phyloP scores from a whole-genome alignment of 352 stramenopile species.

The Halophytophthora batemanensis region DNA sequence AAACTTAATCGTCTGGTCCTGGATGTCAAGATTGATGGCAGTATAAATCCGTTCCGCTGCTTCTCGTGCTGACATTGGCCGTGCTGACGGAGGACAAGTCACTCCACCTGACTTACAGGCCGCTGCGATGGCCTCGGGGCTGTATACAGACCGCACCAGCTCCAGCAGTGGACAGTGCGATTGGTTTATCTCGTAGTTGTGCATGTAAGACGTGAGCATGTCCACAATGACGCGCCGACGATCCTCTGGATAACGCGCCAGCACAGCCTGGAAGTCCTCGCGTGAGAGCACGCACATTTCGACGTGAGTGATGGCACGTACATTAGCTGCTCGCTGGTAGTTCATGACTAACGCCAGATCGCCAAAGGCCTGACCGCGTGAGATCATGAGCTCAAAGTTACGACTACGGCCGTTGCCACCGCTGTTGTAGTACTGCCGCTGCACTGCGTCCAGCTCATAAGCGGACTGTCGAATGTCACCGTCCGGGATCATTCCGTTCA shows the following conservation, averaged over 20 bases:
- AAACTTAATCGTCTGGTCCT: slow-evolving; percentile 26
- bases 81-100: background rate
- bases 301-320: slow-evolving; percentile 44
- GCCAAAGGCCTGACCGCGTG: slow-evolving; percentile 38
- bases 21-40: slow-evolving; percentile 21
- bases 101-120: slow-evolving; percentile 12
- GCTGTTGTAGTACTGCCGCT: slow-evolving; percentile 14
- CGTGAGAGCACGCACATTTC: slow-evolving; percentile 50
- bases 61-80: slow-evolving; percentile 12
- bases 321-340: slow-evolving; percentile 38
- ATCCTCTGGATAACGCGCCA: slow-evolving; percentile 33
- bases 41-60: slow-evolving; percentile 25
- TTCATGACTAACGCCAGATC: slow-evolving; percentile 58
- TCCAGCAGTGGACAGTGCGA: slow-evolving; percentile 24
- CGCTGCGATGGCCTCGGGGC: slow-evolving; percentile 15
- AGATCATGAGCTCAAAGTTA: slow-evolving; percentile 10
- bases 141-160: slow-evolving; percentile 23
- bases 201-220: slow-evolving; percentile 32
- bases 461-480: slow-evolving; percentile 11
- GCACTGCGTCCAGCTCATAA: slow-evolving; percentile 21
- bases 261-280: slow-evolving; percentile 34
- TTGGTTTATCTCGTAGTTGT: slow-evolving; percentile 21
- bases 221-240: slow-evolving; percentile 24
- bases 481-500: background rate
- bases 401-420: slow-evolving; percentile 4